These are phyloP conservation scores for Telopea speciosissima DNA, from an alignment of 177 flowering plant species.

Conservation along the genomic window DNA sequence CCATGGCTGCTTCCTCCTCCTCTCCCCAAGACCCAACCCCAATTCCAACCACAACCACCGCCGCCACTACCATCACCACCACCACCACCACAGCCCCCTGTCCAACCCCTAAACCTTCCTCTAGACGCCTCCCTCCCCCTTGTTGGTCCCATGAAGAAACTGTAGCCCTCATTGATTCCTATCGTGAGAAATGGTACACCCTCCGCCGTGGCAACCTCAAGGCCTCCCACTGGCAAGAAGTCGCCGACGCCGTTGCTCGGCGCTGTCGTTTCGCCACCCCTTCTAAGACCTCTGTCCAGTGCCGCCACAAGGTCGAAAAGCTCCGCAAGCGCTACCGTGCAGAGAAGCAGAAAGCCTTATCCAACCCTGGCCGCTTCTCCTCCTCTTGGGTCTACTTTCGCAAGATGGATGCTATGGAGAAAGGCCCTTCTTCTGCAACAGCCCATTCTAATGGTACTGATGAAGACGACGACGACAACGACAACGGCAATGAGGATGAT, in stretches of 20 bases:
- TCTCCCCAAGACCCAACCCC: not conserved
- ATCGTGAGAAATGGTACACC: slow-evolving; percentile 80
- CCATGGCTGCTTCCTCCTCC: not conserved
- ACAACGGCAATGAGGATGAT: not conserved
- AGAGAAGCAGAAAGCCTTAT: slow-evolving; percentile 53
- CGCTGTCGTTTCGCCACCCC: slow-evolving; percentile 49
- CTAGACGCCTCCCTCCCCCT: slow-evolving; percentile 66
- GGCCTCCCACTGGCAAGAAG: slow-evolving; percentile 84
- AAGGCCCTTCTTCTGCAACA: slow-evolving; percentile 24
- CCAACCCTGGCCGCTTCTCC: slow-evolving; percentile 20
- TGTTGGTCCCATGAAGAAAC: slow-evolving; percentile 93
- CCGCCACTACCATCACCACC: slow-evolving; percentile 29
- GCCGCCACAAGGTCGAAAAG: slow-evolving; percentile 98
- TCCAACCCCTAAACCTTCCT: slow-evolving; percentile 9
- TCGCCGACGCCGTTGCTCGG: slow-evolving; percentile 54
- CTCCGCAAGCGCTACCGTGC: slow-evolving; percentile 82
- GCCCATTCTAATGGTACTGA: slow-evolving; percentile 1
- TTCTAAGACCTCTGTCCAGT: slow-evolving; percentile 82
- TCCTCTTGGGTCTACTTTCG: slow-evolving; percentile 58
- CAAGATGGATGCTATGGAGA: slow-evolving; percentile 53
- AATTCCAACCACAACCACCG: slow-evolving; percentile 25
- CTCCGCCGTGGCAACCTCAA: slow-evolving; percentile 80
- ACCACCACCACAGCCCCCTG: not conserved
- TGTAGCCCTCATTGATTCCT: slow-evolving; percentile 65
- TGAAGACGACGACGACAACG: slow-evolving; percentile 3